Base-by-base conservation (phyloP, 148 eudicot species). In the Beta vulgaris region DNA sequence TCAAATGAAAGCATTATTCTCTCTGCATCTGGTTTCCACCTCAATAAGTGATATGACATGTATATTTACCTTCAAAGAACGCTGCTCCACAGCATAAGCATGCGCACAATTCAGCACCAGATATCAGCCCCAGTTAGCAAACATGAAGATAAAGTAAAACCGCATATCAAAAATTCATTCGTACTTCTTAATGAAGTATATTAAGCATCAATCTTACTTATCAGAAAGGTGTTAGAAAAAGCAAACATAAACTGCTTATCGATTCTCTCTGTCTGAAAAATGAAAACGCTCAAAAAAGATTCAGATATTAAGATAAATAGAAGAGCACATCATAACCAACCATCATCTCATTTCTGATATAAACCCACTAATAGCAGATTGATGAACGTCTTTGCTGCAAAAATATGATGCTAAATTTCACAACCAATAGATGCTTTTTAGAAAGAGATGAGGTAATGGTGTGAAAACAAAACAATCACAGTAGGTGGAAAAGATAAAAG, bases 31-130 rank as follows among this genome's bases (percentile, higher is more conserved):
- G 49, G 49, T 14, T 61, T 59, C 16, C 23, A 65, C 13, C 63
- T 13, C 71, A 18, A 60, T 36, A 21, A 55, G 26, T 43, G 53
- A 68, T 44, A 7, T 60, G 51, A 26, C 63, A 60, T 51, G 23
- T 59, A 36, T 51, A 29, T 84, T 72, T 81, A 94, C 98, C 99
- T 92, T 92, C 78, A 95, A 57, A 66, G 99, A 89, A 70, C 96
- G 93, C 99, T 95, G 92, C 67, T 83, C 81, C 73, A 80, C 28
- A 69, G 54, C 76, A 69, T 80, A 82, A 69, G 72, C 75, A 81
- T 67, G 75, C 76, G 67, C 36, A 80, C 44, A 68, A 51, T 68
- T 36, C 46, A 71, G 51, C 69, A 77, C 28, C 77, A 72, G 62
- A 86, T 31, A 62, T 68, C 76, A 78, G 35, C 26, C 43, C 26